Base-by-base conservation (phyloP, 129 eudicot genomes). In the Heracleum sosnowskyi region DNA sequence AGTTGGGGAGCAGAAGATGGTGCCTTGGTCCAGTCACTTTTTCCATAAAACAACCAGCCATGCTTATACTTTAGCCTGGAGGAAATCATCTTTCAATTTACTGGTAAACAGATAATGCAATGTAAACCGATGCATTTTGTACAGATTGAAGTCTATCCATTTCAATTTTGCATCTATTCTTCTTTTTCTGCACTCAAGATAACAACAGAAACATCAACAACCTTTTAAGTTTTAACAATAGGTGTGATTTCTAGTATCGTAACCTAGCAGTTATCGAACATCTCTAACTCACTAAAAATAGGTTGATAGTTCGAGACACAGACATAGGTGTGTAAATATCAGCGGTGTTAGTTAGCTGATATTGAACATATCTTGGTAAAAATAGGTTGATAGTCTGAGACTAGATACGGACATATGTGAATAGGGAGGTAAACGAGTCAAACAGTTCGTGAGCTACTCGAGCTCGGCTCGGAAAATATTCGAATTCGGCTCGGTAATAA, bases 1-100 rank as follows among this genome's bases (percentile, higher is more conserved):
- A 39, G 71, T 57, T 76, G 69, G 79, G 79, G 79, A n/a, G 79
- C 79, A 76, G 71, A 76, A 57, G 53, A 41, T 51, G 69, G 49
- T 66, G 72, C 72, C 72, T 22, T 70, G 74, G 28, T 70, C 44
- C 46, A 34, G 1, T 70, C 44, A 7, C 22, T 69, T 69, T 69
- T 44, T 70, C 24, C 4, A 16, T 17, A 18, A 37, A 22, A 69
- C 44, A 35, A 69, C 20, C 26, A 31, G 12, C n/a, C 40, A 31
- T 31, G 41, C 41, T 18, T 33, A 36, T 7, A 20, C 0, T 16
- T 69, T 20, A 34, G 26, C 46, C 41, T 69, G n/a, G 24, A 70
- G 46, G 31, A 20, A 36, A 22, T 20, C 22, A 37, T 70, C 15
- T 7, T 2, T 22, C 0, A 70, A 37, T 37, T 70, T 45, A 20